Conservation (phyloP, 1,284 basidiomycete genomes). For the Ganoderma leucocontextum region DNA sequence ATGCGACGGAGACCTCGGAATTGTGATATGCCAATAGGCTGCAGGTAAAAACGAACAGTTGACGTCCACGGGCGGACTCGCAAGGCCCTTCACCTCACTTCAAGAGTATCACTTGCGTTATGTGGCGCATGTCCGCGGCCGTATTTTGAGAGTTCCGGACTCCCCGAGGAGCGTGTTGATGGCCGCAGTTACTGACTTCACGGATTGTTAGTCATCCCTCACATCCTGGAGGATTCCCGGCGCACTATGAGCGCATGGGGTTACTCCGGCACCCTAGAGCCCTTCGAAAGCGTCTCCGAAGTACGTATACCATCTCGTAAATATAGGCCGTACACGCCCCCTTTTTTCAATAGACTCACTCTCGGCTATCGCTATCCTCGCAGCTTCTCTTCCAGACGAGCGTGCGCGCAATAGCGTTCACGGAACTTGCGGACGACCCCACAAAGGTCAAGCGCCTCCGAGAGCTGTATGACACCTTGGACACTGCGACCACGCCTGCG, state of each 20-base stretch:
- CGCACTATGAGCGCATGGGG: slow-evolving; percentile 69
- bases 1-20: background rate
- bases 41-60: background rate
- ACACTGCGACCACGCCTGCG: slow-evolving; percentile 72
- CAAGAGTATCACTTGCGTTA: background rate
- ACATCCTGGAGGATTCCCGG: slow-evolving; percentile 68
- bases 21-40: slow-evolving; percentile 3
- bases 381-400: slow-evolving; percentile 78
- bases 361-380: slow-evolving; percentile 8
- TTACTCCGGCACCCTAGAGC: slow-evolving; percentile 65
- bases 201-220: slow-evolving; percentile 59
- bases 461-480: slow-evolving; percentile 68
- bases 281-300: slow-evolving; percentile 74
- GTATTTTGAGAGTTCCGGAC: slow-evolving; percentile 8
- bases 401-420: slow-evolving; percentile 67
- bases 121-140: slow-evolving; percentile 1
- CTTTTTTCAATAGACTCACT: background rate
- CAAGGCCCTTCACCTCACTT: background rate
- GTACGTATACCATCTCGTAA: slow-evolving; percentile 47
- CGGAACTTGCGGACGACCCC: slow-evolving; percentile 73
- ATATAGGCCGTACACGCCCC: slow-evolving; percentile 17
- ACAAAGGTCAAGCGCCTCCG: slow-evolving; percentile 65
- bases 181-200: slow-evolving; percentile 15
- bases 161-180: slow-evolving; percentile 11
- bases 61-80: background rate